phyloP scores from a whole-genome alignment of 352 stramenopile genomes.

The Lagenidium sp. region DNA sequence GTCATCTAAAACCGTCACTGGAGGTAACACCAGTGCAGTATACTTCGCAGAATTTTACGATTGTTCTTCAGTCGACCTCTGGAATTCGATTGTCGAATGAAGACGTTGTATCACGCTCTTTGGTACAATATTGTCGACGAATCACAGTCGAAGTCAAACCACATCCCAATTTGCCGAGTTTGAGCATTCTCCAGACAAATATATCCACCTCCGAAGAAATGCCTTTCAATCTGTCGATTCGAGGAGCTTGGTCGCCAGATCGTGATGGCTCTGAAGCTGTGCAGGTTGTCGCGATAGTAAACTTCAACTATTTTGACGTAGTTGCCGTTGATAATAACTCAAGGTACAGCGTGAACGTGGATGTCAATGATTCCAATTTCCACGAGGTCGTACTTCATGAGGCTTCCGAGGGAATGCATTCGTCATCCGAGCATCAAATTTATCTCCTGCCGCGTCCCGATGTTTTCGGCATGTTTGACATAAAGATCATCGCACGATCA shows the following conservation, averaged over 20 bases:
- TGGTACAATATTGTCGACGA: background rate
- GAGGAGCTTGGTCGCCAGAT: slow-evolving; percentile 29
- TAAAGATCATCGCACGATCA: no score
- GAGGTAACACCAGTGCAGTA: no score
- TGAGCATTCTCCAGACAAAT: slow-evolving; percentile 17
- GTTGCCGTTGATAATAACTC: slow-evolving; percentile 1
- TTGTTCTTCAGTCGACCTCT: background rate
- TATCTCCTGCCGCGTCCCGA: no score
- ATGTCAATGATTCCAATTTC: background rate
- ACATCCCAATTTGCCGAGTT: slow-evolving; percentile 17
- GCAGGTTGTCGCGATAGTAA: slow-evolving; percentile 13
- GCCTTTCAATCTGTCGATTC: slow-evolving; percentile 14
- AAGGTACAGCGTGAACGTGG: background rate
- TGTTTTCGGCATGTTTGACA: no score
- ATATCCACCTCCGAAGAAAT: slow-evolving; percentile 25
- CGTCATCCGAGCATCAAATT: background rate
- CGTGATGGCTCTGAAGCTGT: slow-evolving; percentile 39
- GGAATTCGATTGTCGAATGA: background rate
- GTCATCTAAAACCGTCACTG: no score
- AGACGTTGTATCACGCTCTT: background rate
- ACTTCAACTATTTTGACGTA: background rate
- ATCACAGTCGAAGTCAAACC: background rate
- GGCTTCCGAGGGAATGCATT: background rate
- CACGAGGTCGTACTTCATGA: background rate
- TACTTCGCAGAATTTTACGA: no score